These are phyloP conservation scores for Cystobasidiopsis lactophilus DNA, from an alignment of 768 basidiomycete genomes.

Conservation along the genomic window DNA sequence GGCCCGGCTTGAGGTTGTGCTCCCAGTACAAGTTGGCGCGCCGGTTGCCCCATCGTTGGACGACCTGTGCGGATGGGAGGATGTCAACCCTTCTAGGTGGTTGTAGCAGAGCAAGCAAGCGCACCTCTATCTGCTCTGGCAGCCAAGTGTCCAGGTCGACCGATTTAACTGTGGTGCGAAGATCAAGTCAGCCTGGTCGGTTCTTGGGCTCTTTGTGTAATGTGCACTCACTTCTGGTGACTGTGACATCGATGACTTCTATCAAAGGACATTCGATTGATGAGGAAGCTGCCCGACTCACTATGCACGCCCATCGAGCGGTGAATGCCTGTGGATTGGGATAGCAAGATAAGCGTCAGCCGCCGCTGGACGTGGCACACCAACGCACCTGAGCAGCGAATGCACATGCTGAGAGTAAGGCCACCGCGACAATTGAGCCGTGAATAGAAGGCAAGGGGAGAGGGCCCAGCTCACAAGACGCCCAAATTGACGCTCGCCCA, in stretches of 20 bases:
- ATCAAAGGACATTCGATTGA: not conserved
- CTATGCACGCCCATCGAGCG: conserved; percentile 93
- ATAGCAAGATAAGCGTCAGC: too few species aligned
- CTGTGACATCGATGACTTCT: not conserved
- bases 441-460: not conserved
- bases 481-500: conserved; percentile 99
- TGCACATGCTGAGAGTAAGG: conserved; percentile 54
- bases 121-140: conserved; percentile 84
- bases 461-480: conserved; percentile 39
- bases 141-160: conserved; percentile 97
- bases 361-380: not conserved
- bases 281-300: not conserved
- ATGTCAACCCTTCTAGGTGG: not conserved
- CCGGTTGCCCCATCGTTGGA: conserved; percentile 85
- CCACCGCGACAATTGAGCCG: not conserved
- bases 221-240: not conserved
- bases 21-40: conserved; percentile 95
- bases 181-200: not conserved
- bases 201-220: not conserved
- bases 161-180: conserved; percentile 45
- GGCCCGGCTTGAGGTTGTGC: conserved; percentile 73
- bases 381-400: conserved; percentile 48
- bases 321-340: conserved; percentile 44
- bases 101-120: too few species aligned
- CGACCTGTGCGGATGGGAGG: conserved; percentile 21